These are phyloP conservation scores for Phyllosticta citribraziliensis DNA, from an alignment of 2,329 filamentous ascomycete genomes.

Conservation along the genomic window DNA sequence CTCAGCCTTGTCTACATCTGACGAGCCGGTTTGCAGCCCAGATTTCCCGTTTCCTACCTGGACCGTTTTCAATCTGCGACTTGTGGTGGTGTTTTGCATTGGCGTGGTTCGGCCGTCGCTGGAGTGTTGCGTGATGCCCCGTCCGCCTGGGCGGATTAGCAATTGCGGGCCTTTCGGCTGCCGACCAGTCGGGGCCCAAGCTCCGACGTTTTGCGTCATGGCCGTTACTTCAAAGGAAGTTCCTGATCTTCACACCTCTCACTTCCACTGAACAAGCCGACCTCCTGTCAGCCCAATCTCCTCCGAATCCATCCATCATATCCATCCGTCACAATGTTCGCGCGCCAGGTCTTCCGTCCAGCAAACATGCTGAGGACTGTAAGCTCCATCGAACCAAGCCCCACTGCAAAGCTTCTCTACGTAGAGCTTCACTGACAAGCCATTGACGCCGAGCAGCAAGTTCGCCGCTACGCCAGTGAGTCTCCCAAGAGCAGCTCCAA, in stretches of 20 bases:
- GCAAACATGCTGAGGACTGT: constrained; percentile 33
- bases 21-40: too few species aligned
- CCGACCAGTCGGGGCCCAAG: neutral
- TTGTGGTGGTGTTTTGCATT: too few species aligned
- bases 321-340: constrained; percentile 28
- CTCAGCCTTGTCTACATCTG: too few species aligned
- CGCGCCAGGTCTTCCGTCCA: constrained; percentile 33
- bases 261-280: neutral
- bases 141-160: neutral
- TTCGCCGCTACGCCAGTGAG: constrained; percentile 64
- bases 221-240: neutral
- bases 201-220: neutral
- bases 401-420: constrained; percentile 12
- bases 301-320: neutral
- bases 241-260: neutral
- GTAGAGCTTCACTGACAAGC: constrained; percentile 10
- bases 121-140: too few species aligned
- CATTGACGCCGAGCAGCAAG: constrained; percentile 37
- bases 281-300: neutral
- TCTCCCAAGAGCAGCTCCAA: constrained; percentile 49
- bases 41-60: too few species aligned
- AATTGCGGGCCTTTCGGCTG: neutral
- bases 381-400: constrained; percentile 13
- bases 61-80: too few species aligned
- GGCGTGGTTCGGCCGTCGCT: too few species aligned